Evolutionary conservation across 176 grass and related monocot genomes (phyloP), one percentile per base, ranked within the genome.

Genomic region (Carex myosuroides): DNA sequence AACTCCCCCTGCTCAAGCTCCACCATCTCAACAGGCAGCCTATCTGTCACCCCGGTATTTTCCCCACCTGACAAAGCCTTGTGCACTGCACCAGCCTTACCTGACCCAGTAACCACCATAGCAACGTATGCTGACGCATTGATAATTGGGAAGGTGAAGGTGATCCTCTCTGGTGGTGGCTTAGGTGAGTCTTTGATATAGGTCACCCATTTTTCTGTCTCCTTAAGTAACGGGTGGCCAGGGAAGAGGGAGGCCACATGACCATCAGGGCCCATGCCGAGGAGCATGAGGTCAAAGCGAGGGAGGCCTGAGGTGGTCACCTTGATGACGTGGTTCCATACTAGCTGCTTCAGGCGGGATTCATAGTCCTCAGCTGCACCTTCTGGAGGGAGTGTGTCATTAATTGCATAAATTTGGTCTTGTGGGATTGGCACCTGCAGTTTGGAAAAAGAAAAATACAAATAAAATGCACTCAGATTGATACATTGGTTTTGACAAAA

Each of bases 231-330:
- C 60, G 91, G 93, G 39, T 99, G 96, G 17, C 93, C 91, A 62
- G 93, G 96, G 84, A 99, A 99, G 54, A 99, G 96, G 62, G 96
- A 99, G 14, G 96, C 96, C 63, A 99, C 80, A 65, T 99, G 96
- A 10, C 96, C 96, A 85, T 99, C 96, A 6, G 96, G 96, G n/a
- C 91, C 93, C 93, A 99, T 99, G 66, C 96, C 93, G 13, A 99
- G 88, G 65, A 99, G 89, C 93, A 92, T 89, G 48, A 99, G 83
- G 87, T 99, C 93, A 64, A 98, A 98, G 79, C 83, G 75, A 55
- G 91, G 96, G 82, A 93, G 91, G 21, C 96, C 93, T 71, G 93
- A 86, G 21, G 85, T 18, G 68, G 77, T 88, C 76, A 91, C 83
- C 50, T 86, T 58, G 61, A 99, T 81, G 52, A 90, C 88, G 1